Base-by-base conservation (phyloP, 306 rosid species). In the Vigna reflexopilosa region DNA sequence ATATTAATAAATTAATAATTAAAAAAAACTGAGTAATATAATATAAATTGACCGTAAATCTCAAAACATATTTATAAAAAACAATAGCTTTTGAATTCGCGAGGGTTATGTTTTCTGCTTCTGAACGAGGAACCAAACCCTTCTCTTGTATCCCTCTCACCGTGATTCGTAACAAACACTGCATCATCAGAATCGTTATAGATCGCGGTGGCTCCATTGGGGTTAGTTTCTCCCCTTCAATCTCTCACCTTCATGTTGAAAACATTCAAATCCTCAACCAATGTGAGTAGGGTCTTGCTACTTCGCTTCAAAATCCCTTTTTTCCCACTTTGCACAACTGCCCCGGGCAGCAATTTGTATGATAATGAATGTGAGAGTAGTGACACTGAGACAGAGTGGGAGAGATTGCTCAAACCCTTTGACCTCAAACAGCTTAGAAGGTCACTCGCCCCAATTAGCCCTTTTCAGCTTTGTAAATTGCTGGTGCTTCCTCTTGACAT, bases 331-430 rank as follows among this genome's bases (percentile, higher is more conserved):
- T 89, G 74, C 79, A 76, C 88, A 28, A 71, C 72, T 75, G 77
- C 87, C 82, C 74, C 40, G 73, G 38, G 9, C 38, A 76, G 72
- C n/a, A 57, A 65, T 8, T 28, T 52, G 54, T 70, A 42, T 54
- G 77, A 59, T 24, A 42, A 66, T 73, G 90, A 68, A 15, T 58
- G 85, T 5, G 96, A 87, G 72, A 58, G 40, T 38, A 59, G 40
- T 38, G 97, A 87, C 77, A 83, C 78, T 0, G 97, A 91, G 65
- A 87, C 84, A 0, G 96, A 91, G 68, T 93, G 99, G 99, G 96
- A 87, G 80, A 93, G 79, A 76, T 66, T 95, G n/a, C 90, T 91
- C 36, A 88, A 88, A 81, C 99, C 98, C 9, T 95, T 88, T 73
- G 97, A 86, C 84, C 89, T 91, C 45, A 77, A 87, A 74, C 90